Evolutionary conservation across 495 filamentous ascomycete genomes (phyloP), one percentile per base, ranked within the genome.

Genomic region (Penicillium manginii): DNA sequence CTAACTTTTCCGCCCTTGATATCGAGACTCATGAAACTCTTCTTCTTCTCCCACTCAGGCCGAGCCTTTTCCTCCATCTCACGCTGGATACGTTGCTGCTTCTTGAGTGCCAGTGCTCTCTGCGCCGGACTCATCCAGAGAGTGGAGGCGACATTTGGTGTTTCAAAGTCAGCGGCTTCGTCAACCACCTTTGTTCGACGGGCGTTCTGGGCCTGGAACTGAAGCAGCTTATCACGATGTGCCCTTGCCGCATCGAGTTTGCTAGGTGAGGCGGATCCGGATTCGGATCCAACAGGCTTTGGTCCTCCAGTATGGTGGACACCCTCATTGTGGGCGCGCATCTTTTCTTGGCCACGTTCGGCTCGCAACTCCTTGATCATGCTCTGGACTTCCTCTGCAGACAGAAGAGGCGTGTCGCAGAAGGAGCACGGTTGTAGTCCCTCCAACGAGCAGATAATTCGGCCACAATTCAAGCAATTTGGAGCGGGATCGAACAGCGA

Each of bases 401-500:
- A 86, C 2, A 98, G 76, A 8, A 98, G 78, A 0, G 91, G 86
- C 2, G 81, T 78, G 2, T 81, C 81, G 77, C 94, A 98, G 66
- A 96, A 97, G 7, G 94, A 97, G 69, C 94, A 98, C 1, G 94
- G 94, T 1, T 93, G 94, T 3, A 97, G 80, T 1, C 94, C 94
- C 67, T 98, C 92, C 63, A 96, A 90, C 12, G 96, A 85, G 72
- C 94, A 98, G 52, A 98, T 88, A n/a, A 98, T 91, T 72, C 98
- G 97, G 52, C 94, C 94, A 69, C 94, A 98, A 61, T 83, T 86
- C 18, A 94, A 78, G 61, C 94, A 98, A 69, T 98, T 98, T 3
- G 96, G 94, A 0, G 92, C 91, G 0, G 93, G 90, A 10, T 82
- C 83, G 11, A 97, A 86, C 10, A 97, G 79, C 4, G 96, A 90